phyloP scores from a whole-genome alignment of 305 asterid genomes.

The Lippia alba region DNA sequence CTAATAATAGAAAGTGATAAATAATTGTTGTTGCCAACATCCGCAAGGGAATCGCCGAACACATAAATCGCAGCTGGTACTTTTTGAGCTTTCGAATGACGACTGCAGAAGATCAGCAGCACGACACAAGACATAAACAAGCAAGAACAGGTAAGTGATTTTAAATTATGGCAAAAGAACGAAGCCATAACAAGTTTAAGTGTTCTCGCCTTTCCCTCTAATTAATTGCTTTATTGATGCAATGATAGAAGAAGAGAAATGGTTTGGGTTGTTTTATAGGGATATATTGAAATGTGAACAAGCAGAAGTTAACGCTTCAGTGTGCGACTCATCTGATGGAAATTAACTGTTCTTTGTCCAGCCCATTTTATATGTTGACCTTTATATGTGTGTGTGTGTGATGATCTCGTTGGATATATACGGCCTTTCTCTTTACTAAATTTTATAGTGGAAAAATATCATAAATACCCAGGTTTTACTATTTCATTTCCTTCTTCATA shows the following conservation, averaged over 20 bases:
- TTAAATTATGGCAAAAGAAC: not conserved
- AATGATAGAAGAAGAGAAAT: not conserved
- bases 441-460: not conserved
- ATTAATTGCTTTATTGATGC: not conserved
- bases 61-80: slow-evolving; percentile 70
- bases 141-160: not conserved
- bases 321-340: slow-evolving; percentile 31
- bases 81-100: slow-evolving; percentile 43
- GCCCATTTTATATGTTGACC: slow-evolving; percentile 18
- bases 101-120: slow-evolving; percentile 20
- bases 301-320: slow-evolving; percentile 29
- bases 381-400: not conserved
- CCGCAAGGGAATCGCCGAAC: slow-evolving; percentile 82
- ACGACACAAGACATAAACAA: slow-evolving; percentile 3
- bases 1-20: slow-evolving; percentile 51
- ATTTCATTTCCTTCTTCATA: not conserved
- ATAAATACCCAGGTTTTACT: not conserved
- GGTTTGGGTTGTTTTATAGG: not conserved
- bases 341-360: not conserved
- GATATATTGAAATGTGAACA: slow-evolving; percentile 48
- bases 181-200: slow-evolving; percentile 27
- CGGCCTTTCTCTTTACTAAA: too few species aligned
- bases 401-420: too few species aligned
- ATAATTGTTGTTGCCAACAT: slow-evolving; percentile 80
- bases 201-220: too few species aligned